Evolutionary conservation across 352 stramenopile genomes (phyloP), one percentile per base, ranked within the genome.

Genomic region (Phytophthora agathidicida): DNA sequence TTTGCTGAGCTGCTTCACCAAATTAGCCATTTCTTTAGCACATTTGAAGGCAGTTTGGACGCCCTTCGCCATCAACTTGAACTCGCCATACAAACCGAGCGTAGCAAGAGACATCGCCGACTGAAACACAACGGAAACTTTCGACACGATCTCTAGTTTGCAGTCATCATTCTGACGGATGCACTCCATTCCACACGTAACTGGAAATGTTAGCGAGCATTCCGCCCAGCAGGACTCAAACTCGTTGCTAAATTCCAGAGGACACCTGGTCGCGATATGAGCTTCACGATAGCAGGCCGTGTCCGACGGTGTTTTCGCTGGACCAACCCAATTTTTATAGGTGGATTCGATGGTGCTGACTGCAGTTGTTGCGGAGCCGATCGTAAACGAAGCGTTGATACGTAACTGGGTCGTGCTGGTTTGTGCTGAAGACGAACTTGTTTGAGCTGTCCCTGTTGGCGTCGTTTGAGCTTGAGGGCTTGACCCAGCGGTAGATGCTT

Each of bases 101-200:
- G 68, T 58, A 5, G 71, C 44, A 0, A 58, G 45, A 13, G 61
- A 66, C n/a, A 73, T 45, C 9, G 50, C 67, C 3, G 57, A 72
- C 19, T 58, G 64, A 17, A 43, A 59, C 3, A 76, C 60, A 13
- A 54, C 59, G 7, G 30, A 44, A 19, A 69, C 48, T 43, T 80
- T 77, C 16, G 39, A 43, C 23, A 76, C 26, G 14, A 84, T 47
- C 35, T 70, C 65, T 8, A 65, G 43, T 9, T 54, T 63, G 32
- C 69, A 78, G 32, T 78, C 54, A 24, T 62, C 59, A 24, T 75
- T 78, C 37, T 78, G 69, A 19, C 49, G 65, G 42, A 78, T 68
- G 41, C 71, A 84, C 28, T 84, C 71, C 57, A 77, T 68, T 19
- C 65, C 65, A 44, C 74, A 84, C 32, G 68, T 56, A 13, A 84